A percentile compares a stretch with the other conserved stretches of the same genome.
phyloP scores from a whole-genome alignment of 805 yeast genomes.

The Ogataea zsoltii region DNA sequence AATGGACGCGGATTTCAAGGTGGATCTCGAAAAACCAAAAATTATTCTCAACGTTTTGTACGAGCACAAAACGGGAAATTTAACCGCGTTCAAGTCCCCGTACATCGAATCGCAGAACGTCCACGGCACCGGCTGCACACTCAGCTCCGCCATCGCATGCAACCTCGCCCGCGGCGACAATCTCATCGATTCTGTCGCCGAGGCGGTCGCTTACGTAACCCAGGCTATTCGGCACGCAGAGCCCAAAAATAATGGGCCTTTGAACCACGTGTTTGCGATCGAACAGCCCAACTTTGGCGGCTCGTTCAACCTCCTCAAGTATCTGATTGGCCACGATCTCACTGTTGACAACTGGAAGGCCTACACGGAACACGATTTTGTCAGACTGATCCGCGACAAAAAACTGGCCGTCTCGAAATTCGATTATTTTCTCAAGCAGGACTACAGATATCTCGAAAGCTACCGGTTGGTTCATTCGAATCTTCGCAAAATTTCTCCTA shows the following conservation, averaged over 20 bases:
- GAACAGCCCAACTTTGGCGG: not conserved
- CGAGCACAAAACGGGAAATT: constrained; percentile 33
- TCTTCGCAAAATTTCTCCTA: constrained; percentile 64
- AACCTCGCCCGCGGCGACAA: constrained; percentile 59
- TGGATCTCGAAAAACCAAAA: constrained; percentile 19
- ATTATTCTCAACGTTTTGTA: constrained; percentile 29
- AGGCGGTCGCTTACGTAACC: constrained; percentile 66
- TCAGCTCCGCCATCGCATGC: constrained; percentile 78
- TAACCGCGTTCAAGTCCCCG: constrained; percentile 48
- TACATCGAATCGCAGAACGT: constrained; percentile 53
- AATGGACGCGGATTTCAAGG: constrained; percentile 33
- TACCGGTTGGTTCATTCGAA: constrained; percentile 67
- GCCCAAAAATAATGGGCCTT: constrained; percentile 57
- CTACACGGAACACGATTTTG: constrained; percentile 65
- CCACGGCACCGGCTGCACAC: constrained; percentile 92
- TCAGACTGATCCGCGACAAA: constrained; percentile 51
- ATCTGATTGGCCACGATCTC: constrained; percentile 54
- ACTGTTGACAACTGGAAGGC: constrained; percentile 56
- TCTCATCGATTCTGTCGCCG: constrained; percentile 50
- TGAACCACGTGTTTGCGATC: constrained; percentile 60
- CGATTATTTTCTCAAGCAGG: constrained; percentile 51
- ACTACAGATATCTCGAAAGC: constrained; percentile 66
- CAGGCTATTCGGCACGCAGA: constrained; percentile 54
- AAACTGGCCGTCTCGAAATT: constrained; percentile 51
- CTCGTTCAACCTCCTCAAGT: constrained; percentile 37